These are phyloP conservation scores for Phialophora macrospora DNA, from an alignment of 2,329 filamentous ascomycete genomes.

Conservation along the genomic window DNA sequence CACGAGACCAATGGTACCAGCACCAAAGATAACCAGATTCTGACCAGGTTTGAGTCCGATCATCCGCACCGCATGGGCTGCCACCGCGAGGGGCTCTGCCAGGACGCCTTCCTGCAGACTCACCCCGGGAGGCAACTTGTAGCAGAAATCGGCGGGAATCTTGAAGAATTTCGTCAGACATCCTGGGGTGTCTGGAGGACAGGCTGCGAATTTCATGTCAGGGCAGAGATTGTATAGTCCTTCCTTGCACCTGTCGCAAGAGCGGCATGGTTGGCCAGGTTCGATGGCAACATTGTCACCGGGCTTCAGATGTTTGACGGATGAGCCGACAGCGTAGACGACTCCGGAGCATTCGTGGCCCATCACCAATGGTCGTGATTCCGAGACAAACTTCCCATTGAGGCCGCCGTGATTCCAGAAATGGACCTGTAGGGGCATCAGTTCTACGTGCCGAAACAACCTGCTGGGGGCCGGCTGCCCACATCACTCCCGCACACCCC, in stretches of 20 bases:
- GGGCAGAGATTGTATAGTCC: conserved; percentile 52
- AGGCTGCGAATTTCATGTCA: conserved; percentile 49
- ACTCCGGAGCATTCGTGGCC: conserved; percentile 44
- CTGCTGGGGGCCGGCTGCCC: conserved; percentile 30
- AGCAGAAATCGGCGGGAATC: conserved; percentile 48
- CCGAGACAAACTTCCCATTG: conserved; percentile 41
- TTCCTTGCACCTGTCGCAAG: conserved; percentile 45
- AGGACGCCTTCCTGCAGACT: conserved; percentile 52
- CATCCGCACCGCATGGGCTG: conserved; percentile 52
- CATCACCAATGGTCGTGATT: conserved; percentile 41
- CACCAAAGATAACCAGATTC: conserved; percentile 47
- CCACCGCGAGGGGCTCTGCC: conserved; percentile 56
- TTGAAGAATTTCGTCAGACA: conserved; percentile 47
- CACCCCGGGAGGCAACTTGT: conserved; percentile 47
- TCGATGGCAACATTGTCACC: conserved; percentile 48
- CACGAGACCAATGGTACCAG: conserved; percentile 60
- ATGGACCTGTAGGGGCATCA: conserved; percentile 42
- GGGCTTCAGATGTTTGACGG: conserved; percentile 37
- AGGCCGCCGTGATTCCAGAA: conserved; percentile 50
- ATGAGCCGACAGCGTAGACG: conserved; percentile 40
- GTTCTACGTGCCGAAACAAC: not conserved
- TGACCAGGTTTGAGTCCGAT: conserved; percentile 49
- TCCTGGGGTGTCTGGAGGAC: conserved; percentile 47
- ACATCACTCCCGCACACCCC: conserved; percentile 53
- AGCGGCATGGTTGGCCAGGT: conserved; percentile 46